Evolutionary conservation across 1,284 basidiomycete species (phyloP), one percentile per base, ranked within the genome.

Genomic region (Cryptococcus hybrid): DNA sequence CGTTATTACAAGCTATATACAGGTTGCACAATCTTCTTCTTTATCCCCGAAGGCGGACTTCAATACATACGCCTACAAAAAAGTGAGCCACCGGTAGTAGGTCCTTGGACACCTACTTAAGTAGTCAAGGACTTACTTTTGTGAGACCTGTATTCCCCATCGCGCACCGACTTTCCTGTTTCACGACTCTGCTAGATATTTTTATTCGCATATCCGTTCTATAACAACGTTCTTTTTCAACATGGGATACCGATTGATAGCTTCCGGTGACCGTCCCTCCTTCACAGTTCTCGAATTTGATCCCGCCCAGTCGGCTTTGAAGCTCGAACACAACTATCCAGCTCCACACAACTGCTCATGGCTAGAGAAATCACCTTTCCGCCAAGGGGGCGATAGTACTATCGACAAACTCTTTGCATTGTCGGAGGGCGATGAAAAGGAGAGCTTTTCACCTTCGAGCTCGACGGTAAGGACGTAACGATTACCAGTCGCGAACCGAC

Each of bases 291-390:
- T 74, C 24, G 47, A 64, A 1, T 76, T 78, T 52, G 65, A 71
- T 47, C 62, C 67, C 5, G 51, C 63, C 8, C 40, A 15, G 7
- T 15, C 5, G 8, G 24, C 47, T 13, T 35, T 11, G 11, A 65
- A 68, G 47, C 30, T 72, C 51, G 64, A 69, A 51, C 45, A 63
- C 2, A 63, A 69, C 38, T 65, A 66, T 5, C 59, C 60, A 8
- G 67, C 64, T 2, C 68, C 70, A 5, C 54, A 59, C 30, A 67
- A 64, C 52, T 62, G 69, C 2, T 71, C 70, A 42, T 78, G 76
- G 76, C 53, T 78, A 30, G 69, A 75, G 51, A 45, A 61, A 18
- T 51, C 63, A 4, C 40, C 40, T 5, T 43, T 43, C 40, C 12
- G 12, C 6, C 40, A 15, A 43, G n/a, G 52, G 30, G 52, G 55